Base-by-base conservation (phyloP, 352 stramenopile genomes). In the Pythium brassicae region DNA sequence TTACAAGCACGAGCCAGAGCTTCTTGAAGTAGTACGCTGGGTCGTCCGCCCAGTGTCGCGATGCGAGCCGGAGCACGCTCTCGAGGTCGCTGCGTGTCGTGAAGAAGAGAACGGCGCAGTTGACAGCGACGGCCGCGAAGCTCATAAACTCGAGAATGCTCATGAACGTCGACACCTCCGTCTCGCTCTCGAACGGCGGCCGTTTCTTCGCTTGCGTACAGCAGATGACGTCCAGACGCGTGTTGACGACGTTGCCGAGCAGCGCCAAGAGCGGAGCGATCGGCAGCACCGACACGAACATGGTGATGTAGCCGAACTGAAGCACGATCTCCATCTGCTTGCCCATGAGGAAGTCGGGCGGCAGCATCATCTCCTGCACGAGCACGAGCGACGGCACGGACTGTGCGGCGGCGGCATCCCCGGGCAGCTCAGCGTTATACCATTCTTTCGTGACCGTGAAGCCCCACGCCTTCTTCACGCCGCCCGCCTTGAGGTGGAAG, bases 301-400 rank as follows among this genome's bases (percentile, higher is more conserved):
- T 86, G 34, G 91, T 98, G 42, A 98, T 82, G 67, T 98, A 98
- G 44, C 92, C 92, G 61, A 98, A 97, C 82, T 89, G 79, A n/a
- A 92, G 62, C 42, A 92, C 69, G 12, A 84, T 58, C 54, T 92
- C 82, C 72, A 89, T 89, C 39, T 92, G 79, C 58, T 92, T 92
- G 53, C 67, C 70, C 71, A 92, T 69, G 35, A 92, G 53, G 23
- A 88, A 83, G 50, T 87, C 73, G 19, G 74, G 76, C 12, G 77
- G 71, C 49, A 83, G 63, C 82, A 92, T 89, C 45, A 89, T 67
- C 45, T 89, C 75, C 48, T 92, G 82, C 44, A 89, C 53, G 17
- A 83, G 57, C 29, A 92, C 70, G 27, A 71, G 69, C 3, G 66
- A 62, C 22, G 82, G 79, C n/a, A 75, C 65, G 1, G 27, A 40